phyloP scores from a whole-genome alignment of 179 eudicot species.

The Heliamphora pulchella region DNA sequence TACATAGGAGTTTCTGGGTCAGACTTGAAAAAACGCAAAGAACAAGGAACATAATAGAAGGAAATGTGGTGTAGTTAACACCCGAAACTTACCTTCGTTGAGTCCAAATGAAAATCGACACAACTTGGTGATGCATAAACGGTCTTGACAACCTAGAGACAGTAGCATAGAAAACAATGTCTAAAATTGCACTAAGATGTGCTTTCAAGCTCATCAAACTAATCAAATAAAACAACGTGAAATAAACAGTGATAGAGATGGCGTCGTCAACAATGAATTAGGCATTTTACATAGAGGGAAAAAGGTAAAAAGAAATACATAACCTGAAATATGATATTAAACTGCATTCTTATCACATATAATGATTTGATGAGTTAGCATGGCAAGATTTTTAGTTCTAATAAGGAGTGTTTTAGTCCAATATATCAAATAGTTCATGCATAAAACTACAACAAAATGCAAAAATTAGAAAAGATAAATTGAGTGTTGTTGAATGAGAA shows the following conservation, averaged over 20 bases:
- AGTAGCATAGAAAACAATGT: background rate
- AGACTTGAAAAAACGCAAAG: background rate
- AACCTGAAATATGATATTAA: background rate
- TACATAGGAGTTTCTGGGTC: conserved; percentile 9
- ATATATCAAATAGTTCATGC: too few species aligned
- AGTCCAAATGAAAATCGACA: conserved; percentile 89
- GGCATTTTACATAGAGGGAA: background rate
- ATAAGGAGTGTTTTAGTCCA: too few species aligned
- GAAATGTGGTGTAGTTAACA: conserved; percentile 2
- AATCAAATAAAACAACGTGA: background rate
- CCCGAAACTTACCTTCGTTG: conserved; percentile 68
- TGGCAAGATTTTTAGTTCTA: too few species aligned
- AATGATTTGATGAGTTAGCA: background rate
- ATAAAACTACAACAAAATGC: too few species aligned
- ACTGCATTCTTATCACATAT: background rate
- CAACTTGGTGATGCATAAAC: conserved; percentile 99
- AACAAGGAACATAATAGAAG: background rate
- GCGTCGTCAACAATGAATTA: background rate
- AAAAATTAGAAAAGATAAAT: too few species aligned
- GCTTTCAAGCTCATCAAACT: conserved; percentile 6
- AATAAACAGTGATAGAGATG: background rate
- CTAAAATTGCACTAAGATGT: conserved; percentile 1
- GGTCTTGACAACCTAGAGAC: conserved; percentile 80
- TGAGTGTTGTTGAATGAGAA: too few species aligned
- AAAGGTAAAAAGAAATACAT: background rate